Conservation (phyloP, 805 yeast genomes). For the Wickerhamomyces queroliae region DNA sequence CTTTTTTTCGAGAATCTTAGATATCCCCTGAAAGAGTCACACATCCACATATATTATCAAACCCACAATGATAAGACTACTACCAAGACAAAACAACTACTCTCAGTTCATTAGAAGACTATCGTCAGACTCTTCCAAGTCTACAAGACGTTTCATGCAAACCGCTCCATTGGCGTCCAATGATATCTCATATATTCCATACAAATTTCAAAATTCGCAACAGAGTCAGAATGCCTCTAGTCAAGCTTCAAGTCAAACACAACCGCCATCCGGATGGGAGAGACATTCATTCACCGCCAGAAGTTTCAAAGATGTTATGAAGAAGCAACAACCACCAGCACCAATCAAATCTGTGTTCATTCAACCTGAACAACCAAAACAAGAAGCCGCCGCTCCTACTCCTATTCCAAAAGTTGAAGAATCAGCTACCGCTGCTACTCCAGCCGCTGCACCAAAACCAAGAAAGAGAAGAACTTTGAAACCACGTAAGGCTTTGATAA, state of each 20-base stretch:
- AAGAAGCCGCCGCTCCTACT: conserved; percentile 4
- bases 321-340: conserved; percentile 7
- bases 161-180: conserved; percentile 21
- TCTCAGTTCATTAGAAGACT: conserved; percentile 9
- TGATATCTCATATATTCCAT: conserved; percentile 15
- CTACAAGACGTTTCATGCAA: conserved; percentile 24
- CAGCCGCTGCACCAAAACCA: conserved; percentile 19
- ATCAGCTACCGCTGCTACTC: background rate
- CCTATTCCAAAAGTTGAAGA: background rate
- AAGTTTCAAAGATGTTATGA: conserved; percentile 20
- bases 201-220: conserved; percentile 5
- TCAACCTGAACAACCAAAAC: conserved; percentile 1
- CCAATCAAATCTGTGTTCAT: no score
- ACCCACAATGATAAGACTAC: background rate
- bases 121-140: conserved; percentile 9
- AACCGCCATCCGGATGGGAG: conserved; percentile 13
- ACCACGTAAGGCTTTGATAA: conserved; percentile 87
- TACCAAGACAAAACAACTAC: background rate
- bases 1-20: no score
- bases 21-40: no score
- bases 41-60: no score
- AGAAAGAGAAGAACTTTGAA: conserved; percentile 59
- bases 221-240: conserved; percentile 4
- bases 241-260: background rate
- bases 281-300: conserved; percentile 23